Conservation (phyloP, 2,329 filamentous ascomycete species). For the Pseudopyrenochaeta lycopersici region DNA sequence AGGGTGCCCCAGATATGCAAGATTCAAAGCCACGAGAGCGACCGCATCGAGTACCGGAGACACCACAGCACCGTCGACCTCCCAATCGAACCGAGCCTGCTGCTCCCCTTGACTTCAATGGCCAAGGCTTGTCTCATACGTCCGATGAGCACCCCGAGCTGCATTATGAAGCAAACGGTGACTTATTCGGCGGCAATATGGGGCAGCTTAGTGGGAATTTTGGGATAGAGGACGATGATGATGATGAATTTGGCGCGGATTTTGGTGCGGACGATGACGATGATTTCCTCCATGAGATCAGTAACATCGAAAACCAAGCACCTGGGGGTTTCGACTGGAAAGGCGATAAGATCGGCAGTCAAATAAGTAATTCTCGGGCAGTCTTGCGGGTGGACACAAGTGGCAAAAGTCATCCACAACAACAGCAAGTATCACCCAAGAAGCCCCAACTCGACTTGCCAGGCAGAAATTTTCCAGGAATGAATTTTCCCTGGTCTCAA, state of each 20-base stretch:
- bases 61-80: constrained; percentile 28
- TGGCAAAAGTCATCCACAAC: constrained; percentile 25
- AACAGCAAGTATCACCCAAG: constrained; percentile 34
- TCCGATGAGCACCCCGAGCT: constrained; percentile 34
- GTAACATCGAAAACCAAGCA: constrained; percentile 53
- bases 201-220: constrained; percentile 15
- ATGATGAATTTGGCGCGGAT: constrained; percentile 32
- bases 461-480: constrained; percentile 52
- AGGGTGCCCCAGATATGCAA: neutral
- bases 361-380: constrained; percentile 22
- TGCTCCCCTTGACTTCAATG: constrained; percentile 6
- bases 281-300: constrained; percentile 51
- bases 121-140: constrained; percentile 17
- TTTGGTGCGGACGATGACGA: constrained; percentile 42
- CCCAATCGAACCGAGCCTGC: constrained; percentile 12
- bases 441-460: constrained; percentile 36
- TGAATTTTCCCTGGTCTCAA: constrained; percentile 74
- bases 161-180: constrained; percentile 36
- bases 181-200: constrained; percentile 20
- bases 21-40: constrained; percentile 16
- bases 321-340: constrained; percentile 39
- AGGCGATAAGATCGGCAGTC: constrained; percentile 28
- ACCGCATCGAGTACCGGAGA: constrained; percentile 32
- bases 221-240: constrained; percentile 17
- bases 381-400: constrained; percentile 44